Evolutionary conservation across 257 asterid genomes (phyloP).

Genomic region (Gynochthodes officinalis): DNA sequence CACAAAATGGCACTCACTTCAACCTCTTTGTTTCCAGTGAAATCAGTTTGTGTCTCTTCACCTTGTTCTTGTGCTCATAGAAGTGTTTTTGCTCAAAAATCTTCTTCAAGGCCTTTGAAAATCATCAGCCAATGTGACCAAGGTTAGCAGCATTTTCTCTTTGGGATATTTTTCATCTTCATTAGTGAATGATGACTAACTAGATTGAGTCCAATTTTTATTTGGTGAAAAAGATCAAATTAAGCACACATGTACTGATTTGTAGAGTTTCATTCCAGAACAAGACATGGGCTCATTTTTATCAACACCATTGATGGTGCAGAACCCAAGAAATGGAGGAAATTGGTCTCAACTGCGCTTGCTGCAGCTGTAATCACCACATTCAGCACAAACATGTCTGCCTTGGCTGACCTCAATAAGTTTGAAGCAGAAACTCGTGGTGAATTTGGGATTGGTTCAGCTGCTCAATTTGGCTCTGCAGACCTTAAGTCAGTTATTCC

Average conservation of each 20-base stretch:
- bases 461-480: constrained; percentile 96
- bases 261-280: constrained; percentile 8
- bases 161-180: background rate
- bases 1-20: constrained; percentile 66
- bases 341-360: constrained; percentile 59
- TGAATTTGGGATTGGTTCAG: constrained; percentile 96
- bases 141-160: constrained; percentile 24
- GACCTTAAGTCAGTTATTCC: constrained; percentile 60
- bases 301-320: constrained; percentile 22
- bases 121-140: constrained; percentile 19
- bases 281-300: constrained; percentile 12
- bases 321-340: constrained; percentile 62
- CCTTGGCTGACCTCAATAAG: constrained; percentile 84
- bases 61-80: constrained; percentile 20
- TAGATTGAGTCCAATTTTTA: background rate
- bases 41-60: constrained; percentile 39
- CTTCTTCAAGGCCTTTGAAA: constrained; percentile 38
- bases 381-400: constrained; percentile 46
- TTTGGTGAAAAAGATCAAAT: background rate
- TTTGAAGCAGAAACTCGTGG: constrained; percentile 95
- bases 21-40: constrained; percentile 47
- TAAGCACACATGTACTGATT: background rate
- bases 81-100: constrained; percentile 20
- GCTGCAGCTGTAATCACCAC: constrained; percentile 79
- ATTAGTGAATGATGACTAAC: background rate